These are phyloP conservation scores for Calonectria pseudoreteaudii DNA, from an alignment of 2,329 filamentous ascomycete species.

Conservation along the genomic window DNA sequence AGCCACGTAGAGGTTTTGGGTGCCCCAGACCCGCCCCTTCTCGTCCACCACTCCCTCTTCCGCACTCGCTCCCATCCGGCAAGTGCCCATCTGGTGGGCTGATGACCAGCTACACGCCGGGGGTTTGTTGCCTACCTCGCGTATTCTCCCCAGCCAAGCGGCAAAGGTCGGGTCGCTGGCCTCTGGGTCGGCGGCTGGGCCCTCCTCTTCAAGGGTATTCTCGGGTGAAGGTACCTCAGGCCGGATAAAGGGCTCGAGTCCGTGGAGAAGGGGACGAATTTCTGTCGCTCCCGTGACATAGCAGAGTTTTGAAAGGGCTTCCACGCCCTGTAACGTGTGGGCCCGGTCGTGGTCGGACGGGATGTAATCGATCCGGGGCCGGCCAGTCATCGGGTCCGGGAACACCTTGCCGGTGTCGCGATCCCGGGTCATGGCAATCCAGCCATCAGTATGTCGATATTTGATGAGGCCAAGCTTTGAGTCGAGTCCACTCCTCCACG, in stretches of 20 bases:
- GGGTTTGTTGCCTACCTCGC: constrained; percentile 60
- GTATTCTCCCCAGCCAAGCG: constrained; percentile 68
- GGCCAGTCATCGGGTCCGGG: constrained; percentile 75
- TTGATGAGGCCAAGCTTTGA: constrained; percentile 79
- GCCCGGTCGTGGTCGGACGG: constrained; percentile 78
- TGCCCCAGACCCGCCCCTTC: constrained; percentile 73
- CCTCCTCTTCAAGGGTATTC: constrained; percentile 30
- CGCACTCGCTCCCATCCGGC: constrained; percentile 72
- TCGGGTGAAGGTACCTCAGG: constrained; percentile 33
- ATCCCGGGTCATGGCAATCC: constrained; percentile 81
- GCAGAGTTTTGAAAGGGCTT: constrained; percentile 80
- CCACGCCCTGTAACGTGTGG: constrained; percentile 77
- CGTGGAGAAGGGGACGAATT: constrained; percentile 75
- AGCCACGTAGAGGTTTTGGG: constrained; percentile 73
- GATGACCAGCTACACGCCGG: constrained; percentile 69
- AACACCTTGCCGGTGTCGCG: constrained; percentile 81
- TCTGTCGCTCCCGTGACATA: constrained; percentile 85
- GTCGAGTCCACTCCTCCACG: constrained; percentile 76
- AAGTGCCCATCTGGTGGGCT: constrained; percentile 87
- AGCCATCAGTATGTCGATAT: constrained; percentile 76
- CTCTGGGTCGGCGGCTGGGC: constrained; percentile 51
- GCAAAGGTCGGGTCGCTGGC: constrained; percentile 71
- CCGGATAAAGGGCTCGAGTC: constrained; percentile 71
- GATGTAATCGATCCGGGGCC: constrained; percentile 76
- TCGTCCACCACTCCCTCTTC: constrained; percentile 69